Evolutionary conservation across 345 rosid species (phyloP).

Genomic region (Gossypium stocksii): DNA sequence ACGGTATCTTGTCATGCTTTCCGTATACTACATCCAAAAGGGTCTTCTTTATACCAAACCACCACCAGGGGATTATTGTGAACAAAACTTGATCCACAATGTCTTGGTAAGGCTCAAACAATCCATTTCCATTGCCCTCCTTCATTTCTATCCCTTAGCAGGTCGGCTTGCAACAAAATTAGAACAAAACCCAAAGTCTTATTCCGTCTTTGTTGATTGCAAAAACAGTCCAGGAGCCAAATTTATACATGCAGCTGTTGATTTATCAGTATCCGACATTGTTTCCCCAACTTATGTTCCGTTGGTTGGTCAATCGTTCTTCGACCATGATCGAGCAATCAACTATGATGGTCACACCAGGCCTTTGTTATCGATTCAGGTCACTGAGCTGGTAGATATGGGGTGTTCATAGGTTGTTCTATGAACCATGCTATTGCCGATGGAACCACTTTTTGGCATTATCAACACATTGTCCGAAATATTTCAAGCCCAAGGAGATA

Average conservation of each 20-base stretch:
- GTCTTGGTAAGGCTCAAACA: slow-evolving; percentile 37
- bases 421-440: slow-evolving; percentile 47
- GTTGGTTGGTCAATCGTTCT: slow-evolving; percentile 48
- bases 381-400: slow-evolving; percentile 53
- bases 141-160: slow-evolving; percentile 67
- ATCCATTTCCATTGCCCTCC: slow-evolving; percentile 55
- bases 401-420: slow-evolving; percentile 34
- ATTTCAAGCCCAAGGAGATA: slow-evolving; percentile 37
- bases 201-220: slow-evolving; percentile 51
- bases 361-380: slow-evolving; percentile 55
- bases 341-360: slow-evolving; percentile 52
- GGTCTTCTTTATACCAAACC: slow-evolving; percentile 59
- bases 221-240: slow-evolving; percentile 43
- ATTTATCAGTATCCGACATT: slow-evolving; percentile 39
- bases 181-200: slow-evolving; percentile 31
- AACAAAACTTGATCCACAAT: slow-evolving; percentile 28
- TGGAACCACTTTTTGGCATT: slow-evolving; percentile 62
- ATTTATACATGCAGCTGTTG: slow-evolving; percentile 41
- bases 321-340: slow-evolving; percentile 57
- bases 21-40: slow-evolving; percentile 59
- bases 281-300: slow-evolving; percentile 53
- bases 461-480: slow-evolving; percentile 59
- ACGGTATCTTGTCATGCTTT: slow-evolving; percentile 69
- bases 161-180: slow-evolving; percentile 50
- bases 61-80: background rate